phyloP scores from a whole-genome alignment of 768 basidiomycete genomes.

The Leccinum pellstonianum region DNA sequence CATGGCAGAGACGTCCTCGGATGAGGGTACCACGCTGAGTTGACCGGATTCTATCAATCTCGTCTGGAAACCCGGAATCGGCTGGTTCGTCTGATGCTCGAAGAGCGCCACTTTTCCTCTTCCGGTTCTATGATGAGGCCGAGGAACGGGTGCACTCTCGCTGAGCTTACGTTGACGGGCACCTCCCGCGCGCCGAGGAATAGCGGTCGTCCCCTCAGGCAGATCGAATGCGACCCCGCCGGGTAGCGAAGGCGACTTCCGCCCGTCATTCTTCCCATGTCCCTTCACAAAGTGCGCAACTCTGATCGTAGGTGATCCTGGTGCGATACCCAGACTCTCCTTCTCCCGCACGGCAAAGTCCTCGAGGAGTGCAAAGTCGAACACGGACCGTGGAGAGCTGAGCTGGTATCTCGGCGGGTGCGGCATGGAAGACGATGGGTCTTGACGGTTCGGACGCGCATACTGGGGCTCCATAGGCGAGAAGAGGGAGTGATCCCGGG shows the following conservation, averaged over 20 bases:
- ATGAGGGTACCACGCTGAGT: constrained; percentile 42
- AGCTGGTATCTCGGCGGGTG: constrained; percentile 72
- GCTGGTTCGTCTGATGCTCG: constrained; percentile 56
- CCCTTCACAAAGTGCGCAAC: constrained; percentile 11
- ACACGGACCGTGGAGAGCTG: constrained; percentile 52
- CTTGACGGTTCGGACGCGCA: constrained; percentile 29
- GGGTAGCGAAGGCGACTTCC: constrained; percentile 1
- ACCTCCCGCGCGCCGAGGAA: constrained; percentile 26
- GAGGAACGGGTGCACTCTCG: constrained; percentile 71
- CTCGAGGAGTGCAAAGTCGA: constrained; percentile 78
- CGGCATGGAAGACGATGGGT: constrained; percentile 32
- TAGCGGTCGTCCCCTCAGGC: constrained; percentile 9
- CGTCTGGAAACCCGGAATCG: constrained; percentile 46
- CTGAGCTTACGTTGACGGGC: constrained; percentile 84
- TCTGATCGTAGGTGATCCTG: constrained; percentile 30
- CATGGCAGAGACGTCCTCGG: constrained; percentile 36
- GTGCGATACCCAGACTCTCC: constrained; percentile 54
- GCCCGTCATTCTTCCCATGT: constrained; percentile 7
- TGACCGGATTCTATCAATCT: constrained; percentile 30
- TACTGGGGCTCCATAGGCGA: constrained; percentile 23
- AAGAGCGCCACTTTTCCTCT: constrained; percentile 91
- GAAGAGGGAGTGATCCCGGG: constrained; percentile 51
- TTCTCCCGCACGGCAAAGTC: constrained; percentile 73
- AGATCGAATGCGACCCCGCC: constrained; percentile 10
- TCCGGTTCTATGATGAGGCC: constrained; percentile 54